phyloP scores from a whole-genome alignment of 2,329 filamentous ascomycete genomes.

The Penicillium sp. region DNA sequence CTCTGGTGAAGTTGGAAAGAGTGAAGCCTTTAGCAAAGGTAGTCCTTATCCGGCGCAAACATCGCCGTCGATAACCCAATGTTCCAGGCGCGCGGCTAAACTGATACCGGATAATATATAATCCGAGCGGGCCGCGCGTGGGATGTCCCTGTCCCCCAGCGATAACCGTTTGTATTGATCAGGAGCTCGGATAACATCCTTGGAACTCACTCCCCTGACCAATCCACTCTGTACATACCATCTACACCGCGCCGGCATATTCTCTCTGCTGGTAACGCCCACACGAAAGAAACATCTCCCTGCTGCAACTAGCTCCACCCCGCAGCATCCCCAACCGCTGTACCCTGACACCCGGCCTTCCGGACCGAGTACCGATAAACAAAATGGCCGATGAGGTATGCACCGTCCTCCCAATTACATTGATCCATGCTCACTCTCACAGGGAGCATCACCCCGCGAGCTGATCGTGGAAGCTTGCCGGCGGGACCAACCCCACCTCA shows the following conservation, averaged over 20 bases:
- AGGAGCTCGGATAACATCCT: conserved; percentile 4
- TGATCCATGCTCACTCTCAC: conserved; percentile 8
- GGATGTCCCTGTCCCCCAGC: conserved; percentile 23
- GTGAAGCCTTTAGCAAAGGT: background rate
- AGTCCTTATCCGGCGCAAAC: conserved; percentile 2
- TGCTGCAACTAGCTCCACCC: background rate
- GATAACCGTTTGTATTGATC: conserved; percentile 4
- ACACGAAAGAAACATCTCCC: background rate
- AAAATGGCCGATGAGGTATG: conserved; percentile 48
- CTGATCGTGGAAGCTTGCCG: conserved; percentile 90
- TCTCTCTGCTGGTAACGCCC: background rate
- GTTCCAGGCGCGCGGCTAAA: conserved; percentile 26
- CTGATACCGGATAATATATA: conserved; percentile 15
- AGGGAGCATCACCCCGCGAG: conserved; percentile 86
- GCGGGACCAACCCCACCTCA: conserved; percentile 85
- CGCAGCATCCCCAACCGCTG: background rate
- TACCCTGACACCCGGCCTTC: background rate
- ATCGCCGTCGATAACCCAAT: conserved; percentile 1
- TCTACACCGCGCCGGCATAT: background rate
- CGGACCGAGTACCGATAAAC: conserved; percentile 3
- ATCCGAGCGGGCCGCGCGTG: conserved; percentile 14
- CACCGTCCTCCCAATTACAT: background rate
- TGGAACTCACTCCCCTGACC: background rate
- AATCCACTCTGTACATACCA: conserved; percentile 17
- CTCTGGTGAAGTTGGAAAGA: background rate